Evolutionary conservation across 2,329 filamentous ascomycete genomes (phyloP), one percentile per base, ranked within the genome.

Genomic region (Colletotrichum gigasporum): DNA sequence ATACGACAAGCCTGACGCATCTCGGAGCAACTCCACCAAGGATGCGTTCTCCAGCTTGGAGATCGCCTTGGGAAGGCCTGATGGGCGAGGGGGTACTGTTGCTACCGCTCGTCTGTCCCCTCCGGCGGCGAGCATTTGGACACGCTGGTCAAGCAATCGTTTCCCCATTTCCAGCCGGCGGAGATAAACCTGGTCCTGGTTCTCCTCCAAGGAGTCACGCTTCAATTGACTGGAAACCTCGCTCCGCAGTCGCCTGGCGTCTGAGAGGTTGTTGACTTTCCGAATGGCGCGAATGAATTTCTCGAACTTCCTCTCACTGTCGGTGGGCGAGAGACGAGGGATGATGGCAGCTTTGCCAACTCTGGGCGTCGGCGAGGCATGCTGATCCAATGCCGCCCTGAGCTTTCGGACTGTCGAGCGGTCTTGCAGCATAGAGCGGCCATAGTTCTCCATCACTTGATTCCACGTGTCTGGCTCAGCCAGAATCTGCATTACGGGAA

Each of bases 381-480:
- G 96, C 75, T 98, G 90, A 76, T 99, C 96, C 51, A 99, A 82
- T 8, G 95, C 96, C 37, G 94, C 95, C 58, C 96, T 90, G 56
- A 99, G 86, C 75, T 94, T 97, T 60, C 92, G 90, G 37, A 99
- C 95, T 0, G 94, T 97, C 67, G 97, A 98, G 35, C 96, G 89
- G 75, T 99, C 96, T 76, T 98, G 96, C 41, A 99, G 84, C 81
- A 97, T 91, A 24, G 91, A 91, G 51, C 92, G 90, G 16, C 94
- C 91, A 77, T 90, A 93, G 59, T 90, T 94, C 77, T 98, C 95
- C 85, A 98, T 93, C 64, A 97, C 78, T 76, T 97, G 94, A 72
- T 99, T 98, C 95, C 95, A 99, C 8, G 91, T 97, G 79, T 99
- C 96, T 1, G 96, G 94, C 70, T 99, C 95, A 5, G 92, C 88